phyloP scores from a whole-genome alignment of 1,284 basidiomycete genomes.

The Ceratobasidium theobromae region DNA sequence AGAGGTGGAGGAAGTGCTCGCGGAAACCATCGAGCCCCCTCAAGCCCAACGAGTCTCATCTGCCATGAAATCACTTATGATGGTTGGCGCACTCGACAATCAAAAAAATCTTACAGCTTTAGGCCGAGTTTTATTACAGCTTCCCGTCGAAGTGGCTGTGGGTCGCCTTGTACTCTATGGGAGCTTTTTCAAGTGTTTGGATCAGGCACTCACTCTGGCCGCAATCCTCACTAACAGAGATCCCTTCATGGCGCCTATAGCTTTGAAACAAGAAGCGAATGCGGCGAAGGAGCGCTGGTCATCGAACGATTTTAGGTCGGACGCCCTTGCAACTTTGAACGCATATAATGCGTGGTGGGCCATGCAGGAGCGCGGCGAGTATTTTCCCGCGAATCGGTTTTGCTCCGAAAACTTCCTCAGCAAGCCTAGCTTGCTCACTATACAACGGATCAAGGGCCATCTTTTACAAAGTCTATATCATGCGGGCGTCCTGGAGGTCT shows the following conservation, averaged over 20 bases:
- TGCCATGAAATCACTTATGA: slow-evolving; percentile 79
- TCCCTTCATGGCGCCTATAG: slow-evolving; percentile 84
- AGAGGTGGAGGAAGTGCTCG: slow-evolving; percentile 85
- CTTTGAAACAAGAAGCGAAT: slow-evolving; percentile 62
- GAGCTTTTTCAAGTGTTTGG: slow-evolving; percentile 91
- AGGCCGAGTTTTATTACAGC: slow-evolving; percentile 83
- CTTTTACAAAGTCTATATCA: slow-evolving; percentile 77
- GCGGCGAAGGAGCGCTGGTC: slow-evolving; percentile 81
- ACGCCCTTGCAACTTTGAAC: slow-evolving; percentile 76
- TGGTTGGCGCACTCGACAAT: slow-evolving; percentile 85
- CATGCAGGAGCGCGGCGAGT: slow-evolving; percentile 66
- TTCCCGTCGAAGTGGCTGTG: slow-evolving; percentile 89
- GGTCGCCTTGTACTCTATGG: slow-evolving; percentile 90
- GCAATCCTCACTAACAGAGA: slow-evolving; percentile 89
- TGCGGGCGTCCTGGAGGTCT: slow-evolving; percentile 79
- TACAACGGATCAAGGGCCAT: slow-evolving; percentile 83
- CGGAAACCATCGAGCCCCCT: slow-evolving; percentile 89
- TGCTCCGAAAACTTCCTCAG: slow-evolving; percentile 86
- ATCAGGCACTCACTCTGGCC: slow-evolving; percentile 85
- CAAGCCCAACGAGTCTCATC: slow-evolving; percentile 73
- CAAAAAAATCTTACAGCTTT: slow-evolving; percentile 82
- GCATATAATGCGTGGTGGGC: slow-evolving; percentile 85
- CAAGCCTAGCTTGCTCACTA: slow-evolving; percentile 78
- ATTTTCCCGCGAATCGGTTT: slow-evolving; percentile 70
- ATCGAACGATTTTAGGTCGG: slow-evolving; percentile 76